A percentile compares a stretch with the other conserved stretches of the same genome.
Evolutionary conservation across 768 basidiomycete species (phyloP).

Genomic region (Rhizopogon vesiculosus): DNA sequence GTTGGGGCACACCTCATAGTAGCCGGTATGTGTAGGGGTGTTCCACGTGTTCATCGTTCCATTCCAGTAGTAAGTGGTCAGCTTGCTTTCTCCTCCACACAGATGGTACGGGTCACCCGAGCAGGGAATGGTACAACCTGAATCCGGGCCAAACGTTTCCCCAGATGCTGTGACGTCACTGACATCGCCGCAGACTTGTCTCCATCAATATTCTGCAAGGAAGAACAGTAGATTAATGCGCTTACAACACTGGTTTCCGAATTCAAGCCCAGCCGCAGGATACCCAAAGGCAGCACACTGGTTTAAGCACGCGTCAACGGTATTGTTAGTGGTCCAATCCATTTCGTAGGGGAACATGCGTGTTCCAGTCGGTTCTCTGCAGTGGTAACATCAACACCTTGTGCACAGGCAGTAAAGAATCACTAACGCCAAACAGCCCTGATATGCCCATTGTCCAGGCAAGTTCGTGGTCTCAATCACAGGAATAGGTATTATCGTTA

Average conservation of each 20-base stretch:
- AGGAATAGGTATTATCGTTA: conserved; percentile 59
- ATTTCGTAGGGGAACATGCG: conserved; percentile 60
- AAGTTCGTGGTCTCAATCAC: conserved; percentile 48
- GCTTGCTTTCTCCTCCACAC: conserved; percentile 55
- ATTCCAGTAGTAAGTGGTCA: conserved; percentile 53
- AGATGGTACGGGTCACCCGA: conserved; percentile 66
- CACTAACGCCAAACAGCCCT: conserved; percentile 62
- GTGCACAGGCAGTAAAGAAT: neutral
- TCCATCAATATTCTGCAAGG: neutral
- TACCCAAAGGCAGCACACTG: conserved; percentile 73
- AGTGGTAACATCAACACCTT: neutral
- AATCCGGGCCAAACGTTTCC: conserved; percentile 27
- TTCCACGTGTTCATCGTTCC: conserved; percentile 58
- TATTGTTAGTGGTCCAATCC: conserved; percentile 56
- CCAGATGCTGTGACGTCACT: conserved; percentile 40
- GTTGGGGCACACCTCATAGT: conserved; percentile 55
- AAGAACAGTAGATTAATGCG: conserved; percentile 6
- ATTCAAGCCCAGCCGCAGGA: conserved; percentile 67
- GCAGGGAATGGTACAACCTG: conserved; percentile 48
- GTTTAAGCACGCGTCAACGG: conserved; percentile 57
- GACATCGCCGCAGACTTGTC: conserved; percentile 61
- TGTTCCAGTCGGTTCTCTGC: conserved; percentile 42
- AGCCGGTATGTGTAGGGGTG: conserved; percentile 58
- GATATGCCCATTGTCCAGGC: conserved; percentile 60
- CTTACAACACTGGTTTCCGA: conserved; percentile 71